Evolutionary conservation across 2,329 filamentous ascomycete genomes (phyloP).

Genomic region (Tolypocladium amazonense): DNA sequence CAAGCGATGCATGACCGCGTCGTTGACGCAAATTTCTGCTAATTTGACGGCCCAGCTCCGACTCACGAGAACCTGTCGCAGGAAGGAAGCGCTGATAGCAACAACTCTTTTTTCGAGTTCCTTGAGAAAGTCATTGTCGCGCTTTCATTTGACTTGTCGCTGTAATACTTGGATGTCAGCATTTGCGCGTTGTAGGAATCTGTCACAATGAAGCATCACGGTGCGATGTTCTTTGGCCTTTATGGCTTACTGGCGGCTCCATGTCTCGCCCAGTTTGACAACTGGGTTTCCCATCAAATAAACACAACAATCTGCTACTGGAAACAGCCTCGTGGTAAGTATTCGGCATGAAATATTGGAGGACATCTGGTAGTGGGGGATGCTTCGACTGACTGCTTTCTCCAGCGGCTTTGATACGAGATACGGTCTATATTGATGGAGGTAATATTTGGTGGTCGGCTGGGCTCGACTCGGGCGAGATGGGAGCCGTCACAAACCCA

Average conservation of each 20-base stretch:
- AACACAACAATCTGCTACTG: constrained; percentile 52
- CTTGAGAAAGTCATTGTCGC: neutral
- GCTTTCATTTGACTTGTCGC: neutral
- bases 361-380: neutral
- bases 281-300: constrained; percentile 40
- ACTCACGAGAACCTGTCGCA: neutral
- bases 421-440: constrained; percentile 57
- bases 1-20: neutral
- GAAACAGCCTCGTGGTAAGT: constrained; percentile 32
- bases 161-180: neutral
- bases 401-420: constrained; percentile 45
- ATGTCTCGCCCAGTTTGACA: constrained; percentile 27
- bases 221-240: constrained; percentile 6
- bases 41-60: neutral
- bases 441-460: constrained; percentile 44
- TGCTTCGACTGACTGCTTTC: constrained; percentile 9
- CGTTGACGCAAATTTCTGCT: neutral
- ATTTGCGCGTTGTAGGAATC: neutral
- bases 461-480: constrained; percentile 33
- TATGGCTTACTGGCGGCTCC: constrained; percentile 7
- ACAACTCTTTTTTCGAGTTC: neutral
- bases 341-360: neutral
- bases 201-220: constrained; percentile 9
- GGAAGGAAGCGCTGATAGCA: neutral
- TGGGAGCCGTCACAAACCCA: constrained; percentile 18